These are phyloP conservation scores for Haematococcus lacustris DNA, from an alignment of 139 green algal genomes.

Conservation along the genomic window DNA sequence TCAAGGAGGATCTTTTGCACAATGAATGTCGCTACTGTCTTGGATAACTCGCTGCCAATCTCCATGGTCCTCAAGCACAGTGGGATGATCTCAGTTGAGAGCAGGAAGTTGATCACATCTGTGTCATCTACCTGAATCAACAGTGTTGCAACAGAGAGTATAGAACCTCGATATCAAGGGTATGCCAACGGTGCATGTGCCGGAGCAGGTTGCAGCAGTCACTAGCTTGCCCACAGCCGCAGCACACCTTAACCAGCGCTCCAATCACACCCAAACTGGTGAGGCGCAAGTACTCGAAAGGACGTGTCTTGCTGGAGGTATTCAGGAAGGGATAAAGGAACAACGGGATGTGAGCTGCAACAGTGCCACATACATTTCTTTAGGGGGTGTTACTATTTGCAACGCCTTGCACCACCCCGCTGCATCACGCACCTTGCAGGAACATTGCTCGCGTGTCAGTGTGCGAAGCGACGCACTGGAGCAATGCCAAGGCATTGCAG, in stretches of 20 bases:
- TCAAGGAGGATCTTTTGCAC: slow-evolving; percentile 99
- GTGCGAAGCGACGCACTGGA: slow-evolving; percentile 97
- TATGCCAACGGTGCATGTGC: no score
- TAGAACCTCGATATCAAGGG: no score
- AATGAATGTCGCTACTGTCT: slow-evolving; percentile 99
- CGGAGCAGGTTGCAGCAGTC: no score
- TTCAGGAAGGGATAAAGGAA: slow-evolving; percentile 99
- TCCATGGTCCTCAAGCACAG: slow-evolving; percentile 98
- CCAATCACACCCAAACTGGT: slow-evolving; percentile 96
- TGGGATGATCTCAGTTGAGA: slow-evolving; percentile 99
- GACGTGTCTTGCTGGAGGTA: slow-evolving; percentile 91
- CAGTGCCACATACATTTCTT: no score
- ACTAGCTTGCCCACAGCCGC: no score
- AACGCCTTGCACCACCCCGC: no score
- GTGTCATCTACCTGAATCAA: slow-evolving; percentile 87
- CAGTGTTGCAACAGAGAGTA: no score
- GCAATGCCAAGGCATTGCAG: slow-evolving; percentile 94
- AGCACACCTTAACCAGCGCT: slow-evolving; percentile 94
- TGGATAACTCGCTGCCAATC: slow-evolving; percentile 96
- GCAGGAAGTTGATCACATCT: slow-evolving; percentile 98
- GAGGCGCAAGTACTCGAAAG: slow-evolving; percentile 98
- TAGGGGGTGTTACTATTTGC: no score
- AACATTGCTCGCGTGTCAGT: slow-evolving; percentile 89
- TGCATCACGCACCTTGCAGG: slow-evolving; percentile 64
- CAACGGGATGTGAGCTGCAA: slow-evolving; percentile 90